Base-by-base conservation (phyloP, 768 basidiomycete species). In the Podaxis sp. region DNA sequence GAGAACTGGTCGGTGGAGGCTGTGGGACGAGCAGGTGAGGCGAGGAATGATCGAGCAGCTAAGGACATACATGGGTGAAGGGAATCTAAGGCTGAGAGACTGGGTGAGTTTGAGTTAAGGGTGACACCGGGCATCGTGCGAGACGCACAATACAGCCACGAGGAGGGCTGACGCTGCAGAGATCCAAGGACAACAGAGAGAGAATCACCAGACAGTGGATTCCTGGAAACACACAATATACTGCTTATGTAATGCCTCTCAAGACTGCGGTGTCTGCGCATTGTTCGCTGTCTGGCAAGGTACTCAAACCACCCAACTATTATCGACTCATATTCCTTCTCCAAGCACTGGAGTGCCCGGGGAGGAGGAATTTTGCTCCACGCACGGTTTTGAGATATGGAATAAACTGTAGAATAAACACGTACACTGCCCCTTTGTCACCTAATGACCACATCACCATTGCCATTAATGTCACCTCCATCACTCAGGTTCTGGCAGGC, bases 111-210 rank as follows among this genome's bases (percentile, higher is more conserved):
- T 18, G 69, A 64, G 13, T 65, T 65, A 25, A 72, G 53, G 42
- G 68, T 62, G 60, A 72, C 68, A 59, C 70, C 70, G 62, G 71
- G 70, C 72, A 73, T 73, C 14, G 40, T 40, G 50, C 38, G 21
- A 54, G 50, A 11, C 5, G 50, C 50, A 18, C 57, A 25, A 50
- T 32, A 42, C 38, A 53, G 50, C 37, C 35, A 35, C 13, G 47
- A 32, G n/a, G 10, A 51, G 14, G 27, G 36, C 42, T n/a, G 52
- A 38, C 38, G 52, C 37, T 38, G 52, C 36, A 38, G 21, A 54
- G 35, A 35, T 37, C 25, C 18, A 54, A 18, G n/a, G 36, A 37
- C 52, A 54, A 38, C 13, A 21, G 18, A 9, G n/a, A 28, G 36
- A 54, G 37, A 37, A 40, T 54, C 7, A 14, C n/a, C 32, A 32